These are phyloP conservation scores for Lentinula aciculospora DNA, from an alignment of 768 basidiomycete species.

Conservation along the genomic window DNA sequence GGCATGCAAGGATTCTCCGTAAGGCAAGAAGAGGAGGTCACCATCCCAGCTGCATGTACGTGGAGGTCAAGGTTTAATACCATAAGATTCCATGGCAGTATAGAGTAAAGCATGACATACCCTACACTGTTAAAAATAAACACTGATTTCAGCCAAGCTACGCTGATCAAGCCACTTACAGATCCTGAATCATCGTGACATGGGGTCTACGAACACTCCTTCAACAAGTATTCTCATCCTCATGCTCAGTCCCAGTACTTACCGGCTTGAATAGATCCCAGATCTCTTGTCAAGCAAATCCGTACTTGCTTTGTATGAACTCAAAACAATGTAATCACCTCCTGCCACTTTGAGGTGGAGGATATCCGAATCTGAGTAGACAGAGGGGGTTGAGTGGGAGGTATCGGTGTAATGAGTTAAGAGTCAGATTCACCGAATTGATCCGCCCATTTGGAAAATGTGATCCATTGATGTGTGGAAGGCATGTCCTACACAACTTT, in stretches of 20 bases:
- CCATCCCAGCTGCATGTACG: constrained; percentile 11
- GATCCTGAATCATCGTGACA: not conserved
- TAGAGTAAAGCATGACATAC: not conserved
- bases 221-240: not conserved
- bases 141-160: not conserved
- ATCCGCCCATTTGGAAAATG: constrained; percentile 32
- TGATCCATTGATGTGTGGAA: constrained; percentile 27
- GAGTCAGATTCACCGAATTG: constrained; percentile 21
- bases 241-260: too few species aligned
- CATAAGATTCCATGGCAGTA: too few species aligned
- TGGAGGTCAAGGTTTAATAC: not conserved
- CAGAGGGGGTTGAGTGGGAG: too few species aligned
- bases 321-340: constrained; percentile 23
- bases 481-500: constrained; percentile 22
- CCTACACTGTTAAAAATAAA: not conserved
- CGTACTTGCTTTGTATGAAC: constrained; percentile 27
- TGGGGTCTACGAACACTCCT: not conserved
- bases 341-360: constrained; percentile 22
- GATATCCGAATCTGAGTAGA: constrained; percentile 21
- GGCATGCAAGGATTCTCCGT: not conserved
- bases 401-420: not conserved
- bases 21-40: constrained; percentile 9
- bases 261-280: constrained; percentile 32
- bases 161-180: not conserved
- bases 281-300: constrained; percentile 40